These are phyloP conservation scores for Osmanthus fragrans DNA, from an alignment of 257 asterid species.

Conservation along the genomic window DNA sequence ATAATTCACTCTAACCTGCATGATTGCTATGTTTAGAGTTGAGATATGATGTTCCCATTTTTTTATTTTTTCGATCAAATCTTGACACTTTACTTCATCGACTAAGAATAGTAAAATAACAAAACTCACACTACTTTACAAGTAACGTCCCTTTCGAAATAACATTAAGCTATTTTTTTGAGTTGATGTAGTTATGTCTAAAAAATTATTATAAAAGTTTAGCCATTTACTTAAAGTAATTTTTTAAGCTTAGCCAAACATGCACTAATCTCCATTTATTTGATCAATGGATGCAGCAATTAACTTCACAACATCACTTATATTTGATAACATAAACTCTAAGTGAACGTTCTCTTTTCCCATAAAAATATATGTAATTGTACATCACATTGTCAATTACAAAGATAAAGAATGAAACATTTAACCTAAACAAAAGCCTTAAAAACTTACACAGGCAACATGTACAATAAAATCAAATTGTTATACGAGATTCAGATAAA, in stretches of 20 bases:
- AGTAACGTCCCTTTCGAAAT: too few species aligned
- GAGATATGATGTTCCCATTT: too few species aligned
- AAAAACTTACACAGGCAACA: constrained; percentile 24
- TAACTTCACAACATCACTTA: not conserved
- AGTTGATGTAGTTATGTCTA: too few species aligned
- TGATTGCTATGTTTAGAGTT: too few species aligned
- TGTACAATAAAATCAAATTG: constrained; percentile 31
- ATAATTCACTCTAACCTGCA: too few species aligned
- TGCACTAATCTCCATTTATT: not conserved
- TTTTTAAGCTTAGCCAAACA: not conserved
- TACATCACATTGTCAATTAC: constrained; percentile 39
- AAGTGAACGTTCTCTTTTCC: constrained; percentile 6
- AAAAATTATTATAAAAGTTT: too few species aligned
- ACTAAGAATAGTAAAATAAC: too few species aligned
- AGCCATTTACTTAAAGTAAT: too few species aligned
- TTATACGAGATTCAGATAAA: constrained; percentile 1
- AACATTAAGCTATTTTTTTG: too few species aligned
- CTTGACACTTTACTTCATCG: too few species aligned
- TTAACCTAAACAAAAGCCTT: not conserved
- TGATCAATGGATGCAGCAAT: not conserved
- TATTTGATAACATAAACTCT: not conserved
- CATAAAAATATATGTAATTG: constrained; percentile 22
- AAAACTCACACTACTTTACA: too few species aligned
- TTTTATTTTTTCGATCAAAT: too few species aligned
- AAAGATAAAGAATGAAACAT: constrained; percentile 38